Conservation (phyloP, 208 protist species). For the Trypanosoma caninum region DNA sequence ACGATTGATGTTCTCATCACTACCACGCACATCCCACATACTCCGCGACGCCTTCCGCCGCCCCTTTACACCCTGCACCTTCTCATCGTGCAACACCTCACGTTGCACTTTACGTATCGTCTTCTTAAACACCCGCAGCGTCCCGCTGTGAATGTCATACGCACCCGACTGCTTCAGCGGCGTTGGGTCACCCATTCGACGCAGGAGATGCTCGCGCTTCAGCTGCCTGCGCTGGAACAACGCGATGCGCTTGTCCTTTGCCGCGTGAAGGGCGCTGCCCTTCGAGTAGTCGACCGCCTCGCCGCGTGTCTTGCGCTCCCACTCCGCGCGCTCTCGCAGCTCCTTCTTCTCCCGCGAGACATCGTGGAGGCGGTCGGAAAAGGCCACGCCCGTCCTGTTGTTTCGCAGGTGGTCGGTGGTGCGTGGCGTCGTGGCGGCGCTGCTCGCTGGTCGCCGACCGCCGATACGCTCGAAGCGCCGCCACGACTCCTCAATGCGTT, state of each 20-base stretch:
- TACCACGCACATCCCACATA: conserved; percentile 51
- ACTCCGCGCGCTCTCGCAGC: conserved; percentile 40
- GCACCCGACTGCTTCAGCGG: conserved; percentile 78
- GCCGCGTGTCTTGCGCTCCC: conserved; percentile 71
- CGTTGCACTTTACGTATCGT: conserved; percentile 79
- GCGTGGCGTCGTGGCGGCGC: conserved; percentile 8
- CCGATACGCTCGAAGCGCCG: conserved; percentile 80
- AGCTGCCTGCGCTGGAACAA: conserved; percentile 72
- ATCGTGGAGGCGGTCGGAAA: conserved; percentile 59
- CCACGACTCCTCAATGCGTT: conserved; percentile 85
- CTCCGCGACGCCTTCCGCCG: conserved; percentile 41
- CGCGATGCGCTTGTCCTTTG: conserved; percentile 68
- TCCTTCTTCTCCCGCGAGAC: conserved; percentile 61
- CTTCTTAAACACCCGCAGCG: conserved; percentile 78
- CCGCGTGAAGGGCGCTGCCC: conserved; percentile 70
- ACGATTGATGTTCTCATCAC: conserved; percentile 61
- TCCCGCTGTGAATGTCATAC: conserved; percentile 65
- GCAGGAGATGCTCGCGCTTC: conserved; percentile 65
- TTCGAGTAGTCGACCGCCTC: conserved; percentile 72
- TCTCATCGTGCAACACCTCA: conserved; percentile 63
- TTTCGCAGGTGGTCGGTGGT: conserved; percentile 39
- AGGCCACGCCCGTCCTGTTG: conserved; percentile 46
- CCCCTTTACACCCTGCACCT: conserved; percentile 49
- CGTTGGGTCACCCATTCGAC: conserved; percentile 76
- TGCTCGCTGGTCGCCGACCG: conserved; percentile 49